Percentiles rank a stretch among this genome's conserved stretches.
Evolutionary conservation across 257 asterid genomes (phyloP).

Genomic region (Solanum dulcamara): DNA sequence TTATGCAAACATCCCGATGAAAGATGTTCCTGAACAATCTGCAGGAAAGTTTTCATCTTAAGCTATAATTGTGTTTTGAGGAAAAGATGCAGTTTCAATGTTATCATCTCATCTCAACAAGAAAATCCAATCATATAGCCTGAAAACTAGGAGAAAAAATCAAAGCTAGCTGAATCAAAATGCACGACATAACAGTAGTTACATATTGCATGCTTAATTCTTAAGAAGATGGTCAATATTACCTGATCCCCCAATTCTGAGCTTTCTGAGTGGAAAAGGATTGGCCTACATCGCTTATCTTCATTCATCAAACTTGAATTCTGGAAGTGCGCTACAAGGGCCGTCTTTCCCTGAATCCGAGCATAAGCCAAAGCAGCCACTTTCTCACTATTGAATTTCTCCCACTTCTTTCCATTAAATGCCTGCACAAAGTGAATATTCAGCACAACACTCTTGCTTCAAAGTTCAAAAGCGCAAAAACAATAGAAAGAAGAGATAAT

Average conservation of each 20-base stretch:
- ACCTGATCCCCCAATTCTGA: conserved; percentile 30
- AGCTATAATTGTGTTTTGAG: neutral
- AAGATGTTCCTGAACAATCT: conserved; percentile 21
- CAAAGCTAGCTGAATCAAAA: neutral
- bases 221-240: neutral
- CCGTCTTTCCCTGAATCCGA: conserved; percentile 64
- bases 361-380: conserved; percentile 73
- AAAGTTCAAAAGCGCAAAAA: neutral
- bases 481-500: neutral
- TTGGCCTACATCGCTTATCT: conserved; percentile 71
- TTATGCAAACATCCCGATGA: conserved; percentile 14
- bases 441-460: neutral
- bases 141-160: neutral
- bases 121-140: neutral
- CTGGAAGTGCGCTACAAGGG: conserved; percentile 69
- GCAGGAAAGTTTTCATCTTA: conserved; percentile 1
- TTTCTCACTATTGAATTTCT: conserved; percentile 72
- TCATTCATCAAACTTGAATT: conserved; percentile 78
- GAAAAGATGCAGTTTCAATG: neutral
- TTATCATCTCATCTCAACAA: neutral
- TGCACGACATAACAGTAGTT: neutral
- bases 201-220: neutral
- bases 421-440: conserved; percentile 23
- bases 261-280: conserved; percentile 38
- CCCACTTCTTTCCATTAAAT: conserved; percentile 74